Percentiles rank a stretch among this genome's conserved stretches.
Evolutionary conservation across 257 asterid species (phyloP).

Genomic region (Scutellaria barbata): DNA sequence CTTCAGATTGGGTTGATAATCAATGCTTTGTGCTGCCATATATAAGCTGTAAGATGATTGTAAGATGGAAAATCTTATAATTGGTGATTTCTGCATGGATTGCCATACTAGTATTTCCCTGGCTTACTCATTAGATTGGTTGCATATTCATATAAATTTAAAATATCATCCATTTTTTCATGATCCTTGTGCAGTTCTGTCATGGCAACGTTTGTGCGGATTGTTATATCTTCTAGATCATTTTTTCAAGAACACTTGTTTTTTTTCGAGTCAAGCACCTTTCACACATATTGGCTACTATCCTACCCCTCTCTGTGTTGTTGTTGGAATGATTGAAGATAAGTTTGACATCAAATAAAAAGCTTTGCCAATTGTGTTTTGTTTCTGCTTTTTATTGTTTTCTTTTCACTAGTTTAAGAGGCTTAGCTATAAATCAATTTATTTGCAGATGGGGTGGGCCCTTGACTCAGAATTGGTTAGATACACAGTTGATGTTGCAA

Average conservation of each 20-base stretch:
- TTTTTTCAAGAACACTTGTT: neutral
- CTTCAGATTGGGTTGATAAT: neutral
- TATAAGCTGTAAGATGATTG: conserved; percentile 21
- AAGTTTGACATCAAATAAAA: neutral
- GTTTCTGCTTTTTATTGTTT: neutral
- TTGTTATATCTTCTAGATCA: conserved; percentile 1
- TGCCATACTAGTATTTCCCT: neutral
- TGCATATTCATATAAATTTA: neutral
- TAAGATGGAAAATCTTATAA: neutral
- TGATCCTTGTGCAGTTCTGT: too few relatives aligned
- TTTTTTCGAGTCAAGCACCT: neutral
- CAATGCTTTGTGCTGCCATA: conserved; percentile 1
- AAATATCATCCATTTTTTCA: neutral
- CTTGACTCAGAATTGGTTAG: conserved; percentile 84
- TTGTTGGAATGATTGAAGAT: conserved; percentile 2
- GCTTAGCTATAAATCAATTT: conserved; percentile 27
- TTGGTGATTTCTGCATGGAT: neutral
- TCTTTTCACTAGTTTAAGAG: conserved; percentile 10
- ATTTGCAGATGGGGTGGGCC: conserved; percentile 97
- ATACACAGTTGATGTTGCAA: conserved; percentile 77
- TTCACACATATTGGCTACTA: conserved; percentile 1
- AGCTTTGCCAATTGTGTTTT: conserved; percentile 3
- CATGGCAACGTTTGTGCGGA: conserved; percentile 5
- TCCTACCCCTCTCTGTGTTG: neutral
- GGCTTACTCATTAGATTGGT: neutral